Base-by-base conservation (phyloP, 202 grass and related monocot species). In the Sporobolus alterniflorus region DNA sequence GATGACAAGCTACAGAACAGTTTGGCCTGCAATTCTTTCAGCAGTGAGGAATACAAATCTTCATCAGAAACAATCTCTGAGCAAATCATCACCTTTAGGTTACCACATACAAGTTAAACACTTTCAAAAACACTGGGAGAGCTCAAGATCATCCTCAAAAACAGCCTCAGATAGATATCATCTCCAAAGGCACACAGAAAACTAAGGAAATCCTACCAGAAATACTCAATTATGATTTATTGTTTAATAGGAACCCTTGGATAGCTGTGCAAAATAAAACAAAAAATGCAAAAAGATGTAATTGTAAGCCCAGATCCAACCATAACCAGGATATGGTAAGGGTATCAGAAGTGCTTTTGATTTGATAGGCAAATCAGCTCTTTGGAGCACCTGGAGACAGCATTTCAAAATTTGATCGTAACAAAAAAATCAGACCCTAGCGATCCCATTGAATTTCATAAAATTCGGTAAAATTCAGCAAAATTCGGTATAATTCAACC, bases 161-260 rank as follows among this genome's bases (percentile, higher is more conserved):
- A 91, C 80, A 84, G 84, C 80, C 89, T 91, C 70, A 81, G 81
- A 91, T 65, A 65, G 0, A 44, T 51, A 71, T 67, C 46, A 86
- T 54, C 41, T 90, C 74, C 61, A 74, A 86, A 57, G 55, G 25
- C 68, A 83, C 16, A 31, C 5, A 72, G 7, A 12, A 0, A 28
- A 5, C 21, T 4, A 20, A 41, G 3, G n/a, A 55, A 80, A 84
- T 4, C 21, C 21, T 55, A 57, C 0, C 11, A 26, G 11, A 14
- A 25, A 60, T 60, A 21, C 14, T 0, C 11, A 60, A 60, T 57
- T 12, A 9, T 12, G 1, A 21, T 22, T 7, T 22, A 54, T 7
- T n/a, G 5, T 1, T 54, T 54, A 54, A 52, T 6, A 20, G 5
- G 51, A 21, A n/a, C 4, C 7, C 20, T 10, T 22, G 7, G 6